Evolutionary conservation across 1,139 yeast genomes (phyloP), one percentile per base, ranked within the genome.

Genomic region (Pichia kudriavzevii): DNA sequence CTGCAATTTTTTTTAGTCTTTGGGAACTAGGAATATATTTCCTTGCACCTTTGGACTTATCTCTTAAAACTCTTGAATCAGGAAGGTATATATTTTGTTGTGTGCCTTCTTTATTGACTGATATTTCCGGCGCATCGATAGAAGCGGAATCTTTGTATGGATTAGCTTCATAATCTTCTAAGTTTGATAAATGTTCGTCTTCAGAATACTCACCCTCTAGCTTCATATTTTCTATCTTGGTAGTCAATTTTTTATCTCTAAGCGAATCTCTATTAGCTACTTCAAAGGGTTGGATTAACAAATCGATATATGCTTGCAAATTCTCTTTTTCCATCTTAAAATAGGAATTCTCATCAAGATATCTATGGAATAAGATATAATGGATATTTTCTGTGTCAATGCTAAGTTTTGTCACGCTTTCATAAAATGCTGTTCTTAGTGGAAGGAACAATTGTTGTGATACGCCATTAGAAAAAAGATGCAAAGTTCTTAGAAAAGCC

Each of bases 401-500:
- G 8, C 71, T 65, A 27, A 84, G 60, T 30, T 70, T 65, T 21
- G 59, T 55, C 22, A 65, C 71, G 13, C 64, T 56, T 11, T 55
- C 52, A 4, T 39, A 33, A 26, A 77, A 62, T 36, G 71, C 72
- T 10, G 74, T 77, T 48, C 82, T 79, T 40, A 88, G 63, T 39
- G 75, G 76, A 41, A 72, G 72, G 11, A 43, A 24, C 2, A 83
- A 77, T 49, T 81, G 72, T 28, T 69, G 73, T n/a, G 75, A 74
- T 4, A 82, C 64, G 30, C 73, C 59, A 0, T 71, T 67, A 52
- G 76, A 80, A 19, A 82, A 63, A 2, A 77, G 65, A 57, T 84
- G 87, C 26, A 91, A 60, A 1, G 81, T 69, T 48, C 97, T 69
- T 7, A 87, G 76, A 54, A 82, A 88, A 0, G 95, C 87, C 39